A percentile compares a stretch with the other conserved stretches of the same genome.
These are phyloP conservation scores for Tagetes erecta DNA, from an alignment of 129 eudicot genomes.

Conservation along the genomic window DNA sequence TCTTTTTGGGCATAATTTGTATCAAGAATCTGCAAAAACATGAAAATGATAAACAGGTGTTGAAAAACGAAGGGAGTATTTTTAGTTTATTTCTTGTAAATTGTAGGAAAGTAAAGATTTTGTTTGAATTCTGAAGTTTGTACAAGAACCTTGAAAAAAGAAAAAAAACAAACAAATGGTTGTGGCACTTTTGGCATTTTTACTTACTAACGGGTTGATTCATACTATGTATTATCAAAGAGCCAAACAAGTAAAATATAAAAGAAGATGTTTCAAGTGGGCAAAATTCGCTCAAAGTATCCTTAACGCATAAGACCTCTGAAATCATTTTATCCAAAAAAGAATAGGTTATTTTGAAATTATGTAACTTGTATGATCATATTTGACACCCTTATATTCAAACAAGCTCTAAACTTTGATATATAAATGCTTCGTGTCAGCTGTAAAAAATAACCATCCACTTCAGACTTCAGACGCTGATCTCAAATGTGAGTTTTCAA, in stretches of 20 bases:
- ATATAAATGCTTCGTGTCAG: too few species aligned
- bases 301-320: background rate
- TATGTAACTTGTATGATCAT: background rate
- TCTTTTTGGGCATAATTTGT: slow-evolving; percentile 52
- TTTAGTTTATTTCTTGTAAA: background rate
- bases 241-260: background rate
- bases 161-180: background rate
- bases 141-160: background rate
- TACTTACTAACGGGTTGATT: background rate
- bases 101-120: background rate
- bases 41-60: background rate
- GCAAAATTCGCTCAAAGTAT: background rate
- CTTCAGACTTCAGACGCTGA: too few species aligned
- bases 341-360: background rate
- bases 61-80: background rate
- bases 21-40: slow-evolving; percentile 17
- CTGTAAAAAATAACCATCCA: too few species aligned
- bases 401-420: too few species aligned
- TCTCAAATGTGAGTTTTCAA: too few species aligned
- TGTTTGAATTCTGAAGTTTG: background rate
- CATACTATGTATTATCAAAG: background rate
- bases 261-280: too few species aligned
- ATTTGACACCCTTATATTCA: background rate
- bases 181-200: background rate
- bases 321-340: background rate